Evolutionary conservation across 176 grass and related monocot species (phyloP), one percentile per base, ranked within the genome.

Genomic region (Zea luxurians): DNA sequence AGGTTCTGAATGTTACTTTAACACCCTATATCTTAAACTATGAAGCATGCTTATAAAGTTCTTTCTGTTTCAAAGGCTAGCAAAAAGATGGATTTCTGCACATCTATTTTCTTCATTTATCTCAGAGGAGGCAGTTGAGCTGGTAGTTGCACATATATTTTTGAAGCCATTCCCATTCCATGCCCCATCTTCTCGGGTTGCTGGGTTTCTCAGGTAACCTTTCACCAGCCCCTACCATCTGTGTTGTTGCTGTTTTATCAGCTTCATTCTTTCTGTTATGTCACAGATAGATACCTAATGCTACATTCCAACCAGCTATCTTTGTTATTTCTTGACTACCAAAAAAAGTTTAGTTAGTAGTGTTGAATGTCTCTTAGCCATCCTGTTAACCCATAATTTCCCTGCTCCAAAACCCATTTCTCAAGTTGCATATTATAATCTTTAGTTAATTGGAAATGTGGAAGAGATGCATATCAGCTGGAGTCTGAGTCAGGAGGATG

Each of bases 91-190:
- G 96, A 89, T 93, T 78, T 89, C 85, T 54, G 83, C 96, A 83
- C 96, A 99, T 86, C 74, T 99, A 58, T 99, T 99, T 89, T 99
- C 96, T 69, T 90, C 80, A 75, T 92, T 83, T 76, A 82, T 99
- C 58, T 84, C 85, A 72, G 92, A 99, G 88, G 96, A 95, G 83
- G 89, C 86, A 61, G 66, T 99, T 36, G 96, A 99, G 84, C 89
- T 99, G 78, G 45, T 99, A 48, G 92, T 95, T 79, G 96, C 96
- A 34, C 89, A 91, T 62, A 61, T 99, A 73, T 99, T 95, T 90
- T 91, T 95, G 80, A 99, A 90, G 73, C 83, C 92, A 73, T 95
- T 87, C 83, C 90, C 96, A 10, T 99, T 95, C 76, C 83, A 78
- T 73, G 75, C 75, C 57, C 92, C 92, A 61, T 89, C 85, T 81